Conservation (phyloP, 129 eudicot genomes). For the Sambucus nigra region DNA sequence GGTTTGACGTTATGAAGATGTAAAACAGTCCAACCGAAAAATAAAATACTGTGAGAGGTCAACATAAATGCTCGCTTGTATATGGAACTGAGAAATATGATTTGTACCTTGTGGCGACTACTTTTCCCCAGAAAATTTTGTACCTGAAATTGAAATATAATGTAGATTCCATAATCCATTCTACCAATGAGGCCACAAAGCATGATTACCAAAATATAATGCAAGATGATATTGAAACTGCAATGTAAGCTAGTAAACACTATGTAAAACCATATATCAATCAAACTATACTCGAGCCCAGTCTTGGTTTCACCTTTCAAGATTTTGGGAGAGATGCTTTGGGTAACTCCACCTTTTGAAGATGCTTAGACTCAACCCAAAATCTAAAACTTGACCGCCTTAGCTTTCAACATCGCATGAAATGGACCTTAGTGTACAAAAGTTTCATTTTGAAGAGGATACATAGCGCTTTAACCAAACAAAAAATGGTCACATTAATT, state of each 20-base stretch:
- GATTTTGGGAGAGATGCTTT: not conserved
- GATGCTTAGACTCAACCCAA: too few species aligned
- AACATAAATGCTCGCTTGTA: not conserved
- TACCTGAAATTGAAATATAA: conserved; percentile 40
- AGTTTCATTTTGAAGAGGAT: too few species aligned
- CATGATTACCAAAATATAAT: not conserved
- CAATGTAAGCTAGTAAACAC: not conserved
- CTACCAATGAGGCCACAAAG: conserved; percentile 8
- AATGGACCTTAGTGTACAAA: too few species aligned
- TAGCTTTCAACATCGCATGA: too few species aligned
- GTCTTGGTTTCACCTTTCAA: not conserved
- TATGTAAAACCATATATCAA: not conserved
- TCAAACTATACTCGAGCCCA: not conserved
- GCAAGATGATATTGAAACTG: not conserved
- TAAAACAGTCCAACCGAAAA: not conserved
- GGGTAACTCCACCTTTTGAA: not conserved
- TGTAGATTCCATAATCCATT: conserved; percentile 1
- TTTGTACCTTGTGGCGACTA: conserved; percentile 74
- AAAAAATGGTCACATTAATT: too few species aligned
- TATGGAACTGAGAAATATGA: not conserved
- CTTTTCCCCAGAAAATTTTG: conserved; percentile 62
- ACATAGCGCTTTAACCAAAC: too few species aligned
- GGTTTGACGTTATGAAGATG: not conserved
- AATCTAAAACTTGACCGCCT: too few species aligned
- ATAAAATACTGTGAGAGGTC: conserved; percentile 1